Evolutionary conservation across 1,139 yeast species (phyloP).

Genomic region (Dujonia santamariae): DNA sequence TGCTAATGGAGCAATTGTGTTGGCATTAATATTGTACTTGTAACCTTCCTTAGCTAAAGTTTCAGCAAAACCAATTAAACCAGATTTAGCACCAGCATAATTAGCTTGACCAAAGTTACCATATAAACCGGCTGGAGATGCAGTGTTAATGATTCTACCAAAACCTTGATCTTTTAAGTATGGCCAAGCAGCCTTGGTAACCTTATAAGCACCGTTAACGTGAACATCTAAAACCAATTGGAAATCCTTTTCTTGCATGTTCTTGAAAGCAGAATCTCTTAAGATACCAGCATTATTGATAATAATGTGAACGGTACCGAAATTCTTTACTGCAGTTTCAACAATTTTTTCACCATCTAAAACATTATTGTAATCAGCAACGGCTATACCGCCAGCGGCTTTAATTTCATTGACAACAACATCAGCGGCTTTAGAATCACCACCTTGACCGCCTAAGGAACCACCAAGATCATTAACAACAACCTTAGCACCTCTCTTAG

Average conservation of each 20-base stretch:
- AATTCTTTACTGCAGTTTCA: constrained; percentile 79
- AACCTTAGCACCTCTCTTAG: constrained; percentile 84
- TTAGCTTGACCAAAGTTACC: constrained; percentile 98
- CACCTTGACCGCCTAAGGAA: constrained; percentile 67
- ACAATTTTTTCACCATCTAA: constrained; percentile 83
- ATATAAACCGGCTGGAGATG: constrained; percentile 94
- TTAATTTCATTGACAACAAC: constrained; percentile 82
- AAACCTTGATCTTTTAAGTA: constrained; percentile 77
- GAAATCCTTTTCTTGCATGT: constrained; percentile 82
- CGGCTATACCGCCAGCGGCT: constrained; percentile 77
- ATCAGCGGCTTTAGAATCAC: constrained; percentile 74
- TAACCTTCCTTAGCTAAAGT: constrained; percentile 93
- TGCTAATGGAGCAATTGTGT: constrained; percentile 91
- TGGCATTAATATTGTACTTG: constrained; percentile 78
- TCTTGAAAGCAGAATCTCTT: constrained; percentile 72
- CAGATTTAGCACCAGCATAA: constrained; percentile 92
- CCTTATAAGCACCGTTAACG: constrained; percentile 82
- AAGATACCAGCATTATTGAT: constrained; percentile 95
- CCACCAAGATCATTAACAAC: constrained; percentile 96
- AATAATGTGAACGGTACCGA: constrained; percentile 86
- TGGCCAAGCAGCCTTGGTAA: constrained; percentile 93
- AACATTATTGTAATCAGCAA: constrained; percentile 92
- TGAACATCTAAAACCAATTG: constrained; percentile 82
- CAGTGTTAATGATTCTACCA: constrained; percentile 88
- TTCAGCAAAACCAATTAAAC: constrained; percentile 86